Conservation (phyloP, 176 grass and related monocot genomes). For the Zoysia japonica region DNA sequence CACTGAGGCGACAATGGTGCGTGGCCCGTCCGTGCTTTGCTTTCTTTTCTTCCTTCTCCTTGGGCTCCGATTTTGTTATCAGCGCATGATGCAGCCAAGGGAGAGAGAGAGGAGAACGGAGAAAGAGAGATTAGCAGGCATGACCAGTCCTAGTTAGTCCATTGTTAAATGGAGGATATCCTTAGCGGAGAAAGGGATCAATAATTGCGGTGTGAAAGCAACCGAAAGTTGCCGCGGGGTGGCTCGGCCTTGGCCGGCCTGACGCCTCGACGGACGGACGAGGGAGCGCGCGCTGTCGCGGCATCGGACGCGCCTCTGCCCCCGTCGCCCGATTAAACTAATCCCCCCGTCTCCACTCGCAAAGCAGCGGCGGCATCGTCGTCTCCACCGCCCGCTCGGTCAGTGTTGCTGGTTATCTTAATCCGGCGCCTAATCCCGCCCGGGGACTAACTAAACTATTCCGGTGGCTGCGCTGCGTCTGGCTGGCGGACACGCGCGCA, state of each 20-base stretch:
- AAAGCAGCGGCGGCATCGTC: background rate
- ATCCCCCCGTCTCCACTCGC: background rate
- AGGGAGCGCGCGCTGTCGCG: constrained; percentile 28
- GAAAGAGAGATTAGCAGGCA: background rate
- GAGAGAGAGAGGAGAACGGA: background rate
- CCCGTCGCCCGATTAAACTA: constrained; percentile 38
- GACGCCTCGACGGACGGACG: background rate
- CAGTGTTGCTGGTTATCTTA: background rate
- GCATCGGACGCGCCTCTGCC: constrained; percentile 34
- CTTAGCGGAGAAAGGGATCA: background rate
- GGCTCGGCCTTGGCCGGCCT: background rate
- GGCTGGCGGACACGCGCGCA: background rate
- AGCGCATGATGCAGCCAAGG: constrained; percentile 16
- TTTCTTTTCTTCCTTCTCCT: background rate
- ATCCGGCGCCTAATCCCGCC: background rate
- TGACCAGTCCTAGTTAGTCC: background rate
- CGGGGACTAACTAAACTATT: constrained; percentile 3
- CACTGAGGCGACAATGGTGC: constrained; percentile 29
- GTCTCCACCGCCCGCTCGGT: background rate
- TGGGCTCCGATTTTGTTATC: background rate
- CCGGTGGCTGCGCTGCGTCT: constrained; percentile 1
- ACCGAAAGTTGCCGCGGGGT: background rate
- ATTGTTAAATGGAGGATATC: background rate
- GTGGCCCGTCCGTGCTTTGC: background rate
- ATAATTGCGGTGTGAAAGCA: constrained; percentile 34